phyloP scores from a whole-genome alignment of 352 stramenopile genomes.

The Globisporangium nodosum region DNA sequence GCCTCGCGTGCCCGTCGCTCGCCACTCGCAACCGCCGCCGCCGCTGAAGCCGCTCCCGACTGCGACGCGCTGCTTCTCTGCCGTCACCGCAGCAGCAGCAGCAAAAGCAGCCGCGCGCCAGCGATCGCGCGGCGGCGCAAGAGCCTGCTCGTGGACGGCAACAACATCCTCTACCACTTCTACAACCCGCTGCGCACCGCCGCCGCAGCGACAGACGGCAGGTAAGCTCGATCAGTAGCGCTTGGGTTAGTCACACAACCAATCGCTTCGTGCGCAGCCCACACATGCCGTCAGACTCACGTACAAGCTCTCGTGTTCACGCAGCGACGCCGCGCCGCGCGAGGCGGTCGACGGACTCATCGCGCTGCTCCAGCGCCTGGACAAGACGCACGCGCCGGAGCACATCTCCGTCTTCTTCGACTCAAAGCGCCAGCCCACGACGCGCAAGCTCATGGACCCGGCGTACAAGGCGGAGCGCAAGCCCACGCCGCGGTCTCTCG shows the following conservation, averaged over 20 bases:
- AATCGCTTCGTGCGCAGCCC: too few species aligned
- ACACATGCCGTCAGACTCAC: neutral
- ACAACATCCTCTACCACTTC: constrained; percentile 59
- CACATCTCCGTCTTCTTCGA: constrained; percentile 65
- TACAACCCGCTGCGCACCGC: constrained; percentile 29
- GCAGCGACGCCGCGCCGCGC: constrained; percentile 29
- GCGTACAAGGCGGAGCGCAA: constrained; percentile 42
- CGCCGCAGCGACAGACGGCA: constrained; percentile 17
- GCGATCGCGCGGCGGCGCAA: constrained; percentile 8
- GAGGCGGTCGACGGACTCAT: constrained; percentile 44
- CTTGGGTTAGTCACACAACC: neutral
- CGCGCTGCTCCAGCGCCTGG: constrained; percentile 34
- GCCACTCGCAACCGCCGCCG: neutral
- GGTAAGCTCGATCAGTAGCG: constrained; percentile 15
- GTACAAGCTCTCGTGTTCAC: neutral
- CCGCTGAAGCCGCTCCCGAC: neutral
- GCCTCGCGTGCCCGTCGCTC: neutral
- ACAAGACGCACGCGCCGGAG: constrained; percentile 36
- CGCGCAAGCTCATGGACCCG: constrained; percentile 38
- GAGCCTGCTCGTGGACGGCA: constrained; percentile 52
- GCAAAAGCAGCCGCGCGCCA: neutral
- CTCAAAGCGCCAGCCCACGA: constrained; percentile 35
- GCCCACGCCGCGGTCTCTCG: constrained; percentile 31
- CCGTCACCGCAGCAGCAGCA: neutral
- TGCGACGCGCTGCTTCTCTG: neutral